Conservation (phyloP, 192 early-diverging fungal genomes). For the Neocallimastix lanati region DNA sequence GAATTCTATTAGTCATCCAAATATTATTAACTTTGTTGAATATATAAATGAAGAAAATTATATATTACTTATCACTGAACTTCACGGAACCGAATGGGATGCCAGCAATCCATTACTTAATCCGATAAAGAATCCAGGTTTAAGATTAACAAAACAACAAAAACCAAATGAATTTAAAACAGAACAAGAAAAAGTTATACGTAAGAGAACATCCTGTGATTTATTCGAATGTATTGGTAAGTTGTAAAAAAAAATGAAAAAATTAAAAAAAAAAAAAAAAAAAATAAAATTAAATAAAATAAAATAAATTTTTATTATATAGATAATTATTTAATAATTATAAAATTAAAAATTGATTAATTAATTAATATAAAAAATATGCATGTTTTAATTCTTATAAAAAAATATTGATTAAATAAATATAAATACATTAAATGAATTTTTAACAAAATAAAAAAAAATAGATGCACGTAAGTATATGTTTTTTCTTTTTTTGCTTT, state of each 20-base stretch:
- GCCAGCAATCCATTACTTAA: slow-evolving; percentile 10
- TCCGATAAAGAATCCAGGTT: slow-evolving; percentile 13
- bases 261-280: no score
- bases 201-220: slow-evolving; percentile 18
- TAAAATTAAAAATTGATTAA: no score
- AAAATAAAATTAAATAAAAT: no score
- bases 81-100: slow-evolving; percentile 24
- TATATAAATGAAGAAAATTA: slow-evolving; percentile 17
- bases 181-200: slow-evolving; percentile 16
- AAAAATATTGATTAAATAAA: no score
- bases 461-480: slow-evolving; percentile 2
- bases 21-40: slow-evolving; percentile 22
- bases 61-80: slow-evolving; percentile 23
- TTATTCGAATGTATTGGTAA: slow-evolving; percentile 31
- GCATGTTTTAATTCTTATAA: no score
- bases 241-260: no score
- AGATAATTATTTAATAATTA: no score
- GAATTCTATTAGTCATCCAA: slow-evolving; percentile 14
- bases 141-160: slow-evolving; percentile 4
- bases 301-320: no score
- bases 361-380: no score
- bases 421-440: not conserved
- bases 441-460: not conserved
- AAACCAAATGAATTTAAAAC: not conserved
- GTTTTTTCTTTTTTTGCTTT: slow-evolving; percentile 3